Base-by-base conservation (phyloP, 805 yeast genomes). In the Lipomyces japonicus region DNA sequence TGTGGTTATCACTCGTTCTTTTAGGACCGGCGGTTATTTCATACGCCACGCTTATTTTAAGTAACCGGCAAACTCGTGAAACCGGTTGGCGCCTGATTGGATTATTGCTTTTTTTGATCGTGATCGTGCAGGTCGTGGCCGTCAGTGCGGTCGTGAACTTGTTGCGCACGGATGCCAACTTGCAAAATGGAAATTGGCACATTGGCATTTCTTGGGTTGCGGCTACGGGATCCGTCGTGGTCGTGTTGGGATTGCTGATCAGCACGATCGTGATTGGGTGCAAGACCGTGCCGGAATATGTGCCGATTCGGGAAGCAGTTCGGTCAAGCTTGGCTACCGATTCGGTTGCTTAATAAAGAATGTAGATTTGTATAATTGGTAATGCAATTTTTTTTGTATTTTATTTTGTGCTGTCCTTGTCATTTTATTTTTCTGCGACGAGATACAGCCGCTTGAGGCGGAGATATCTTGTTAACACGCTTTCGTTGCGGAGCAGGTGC, bases 1-100 rank as follows among this genome's bases (percentile, higher is more conserved):
- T 52, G 48, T 52, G 51, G 51, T 26, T 52, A 42, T 48, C 57
- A 4, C 25, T 52, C 26, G 51, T 52, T 23, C 18, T 52, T n/a
- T 39, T 49, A 10, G 57, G 53, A 2, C 50, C 51, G 4, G 26
- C 40, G 28, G 42, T 48, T 14, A 32, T 46, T 24, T 48, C 57
- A 5, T 48, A 52, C 42, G 12, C 39, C 19, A 46, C 57, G 36
- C 39, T 52, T 22, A 37, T 45, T 10, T 23, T 44, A 30, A 24
- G 43, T n/a, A 21, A 47, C 10, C 45, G 57, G 16, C 50, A 46
- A 34, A 38, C 25, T 23, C 49, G 57, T 30, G 57, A 52, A 34
- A 35, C 44, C 9, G 57, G 48, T 5, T 52, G 57, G 57, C 36
- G 39, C 28, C 22, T 49, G 31, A 45, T 52, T 28, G 22, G 44